Conservation (phyloP, 2,329 filamentous ascomycete genomes). For the Ramularia endophylla region DNA sequence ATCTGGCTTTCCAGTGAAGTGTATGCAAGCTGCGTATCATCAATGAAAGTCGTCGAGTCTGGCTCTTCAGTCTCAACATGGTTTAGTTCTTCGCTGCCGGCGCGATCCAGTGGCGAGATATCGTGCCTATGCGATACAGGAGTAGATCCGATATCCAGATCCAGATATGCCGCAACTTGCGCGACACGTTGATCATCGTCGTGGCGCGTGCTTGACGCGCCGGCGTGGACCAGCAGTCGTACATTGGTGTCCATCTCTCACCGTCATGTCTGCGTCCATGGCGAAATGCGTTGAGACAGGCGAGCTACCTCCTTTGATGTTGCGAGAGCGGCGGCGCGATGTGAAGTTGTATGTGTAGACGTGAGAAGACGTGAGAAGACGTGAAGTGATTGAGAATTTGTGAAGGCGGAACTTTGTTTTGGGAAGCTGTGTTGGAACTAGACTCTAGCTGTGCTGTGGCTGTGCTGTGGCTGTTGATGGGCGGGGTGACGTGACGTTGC, state of each 20-base stretch:
- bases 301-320: no score
- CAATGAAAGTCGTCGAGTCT: slow-evolving; percentile 26
- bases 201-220: slow-evolving; percentile 36
- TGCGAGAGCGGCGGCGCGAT: no score
- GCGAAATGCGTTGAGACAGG: background rate
- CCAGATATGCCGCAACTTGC: slow-evolving; percentile 36
- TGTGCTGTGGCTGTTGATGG: no score
- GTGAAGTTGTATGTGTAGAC: no score
- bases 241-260: background rate
- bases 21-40: slow-evolving; percentile 40
- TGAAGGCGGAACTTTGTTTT: no score
- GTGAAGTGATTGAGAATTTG: no score
- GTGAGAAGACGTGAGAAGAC: no score
- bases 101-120: background rate
- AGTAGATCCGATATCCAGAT: slow-evolving; percentile 5
- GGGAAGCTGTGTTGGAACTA: no score
- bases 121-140: background rate
- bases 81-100: background rate
- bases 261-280: background rate
- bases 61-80: background rate
- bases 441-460: no score
- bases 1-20: slow-evolving; percentile 39
- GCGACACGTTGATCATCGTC: slow-evolving; percentile 38
- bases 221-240: slow-evolving; percentile 40
- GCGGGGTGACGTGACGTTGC: no score